phyloP scores from a whole-genome alignment of 768 basidiomycete genomes.

The Amanita thiersii region DNA sequence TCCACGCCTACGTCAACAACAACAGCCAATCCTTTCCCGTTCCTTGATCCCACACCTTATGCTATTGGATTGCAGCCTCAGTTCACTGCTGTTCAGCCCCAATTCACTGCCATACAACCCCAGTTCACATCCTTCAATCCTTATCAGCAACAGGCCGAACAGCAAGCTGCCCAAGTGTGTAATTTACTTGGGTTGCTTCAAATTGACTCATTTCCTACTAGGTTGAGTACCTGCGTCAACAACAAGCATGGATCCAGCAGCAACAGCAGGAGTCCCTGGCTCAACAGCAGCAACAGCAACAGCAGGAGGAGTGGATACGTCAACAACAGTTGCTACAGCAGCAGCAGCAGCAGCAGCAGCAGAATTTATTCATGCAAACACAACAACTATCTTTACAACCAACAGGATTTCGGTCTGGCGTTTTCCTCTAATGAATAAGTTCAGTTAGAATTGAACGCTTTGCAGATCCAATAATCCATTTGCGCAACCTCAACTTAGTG shows the following conservation, averaged over 20 bases:
- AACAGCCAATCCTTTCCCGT: conserved; percentile 51
- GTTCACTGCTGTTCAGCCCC: conserved; percentile 57
- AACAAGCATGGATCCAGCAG: conserved; percentile 55
- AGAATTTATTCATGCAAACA: conserved; percentile 37
- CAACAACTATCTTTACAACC: conserved; percentile 47
- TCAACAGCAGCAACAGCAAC: conserved; percentile 53
- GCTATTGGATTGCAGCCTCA: conserved; percentile 49
- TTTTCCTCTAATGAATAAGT: not conserved
- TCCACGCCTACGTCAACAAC: conserved; percentile 21
- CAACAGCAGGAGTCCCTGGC: conserved; percentile 46
- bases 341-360: conserved; percentile 41
- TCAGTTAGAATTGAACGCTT: no score
- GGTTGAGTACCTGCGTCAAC: conserved; percentile 68
- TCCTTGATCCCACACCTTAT: conserved; percentile 53
- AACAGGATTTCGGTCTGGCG: conserved; percentile 67
- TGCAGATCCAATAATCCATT: conserved; percentile 94
- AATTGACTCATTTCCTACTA: conserved; percentile 25
- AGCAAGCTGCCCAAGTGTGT: conserved; percentile 67
- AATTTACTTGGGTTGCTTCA: conserved; percentile 17
- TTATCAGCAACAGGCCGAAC: conserved; percentile 87
- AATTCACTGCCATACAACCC: conserved; percentile 67
- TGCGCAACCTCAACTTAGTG: conserved; percentile 40
- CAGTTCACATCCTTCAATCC: conserved; percentile 94
- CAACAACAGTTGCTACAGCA: conserved; percentile 35
- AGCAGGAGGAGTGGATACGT: conserved; percentile 36